Percentiles rank a stretch among this genome's conserved stretches.
Conservation (phyloP, 371 early-diverging fungal species). For the Polyrhizophydium stewartii region DNA sequence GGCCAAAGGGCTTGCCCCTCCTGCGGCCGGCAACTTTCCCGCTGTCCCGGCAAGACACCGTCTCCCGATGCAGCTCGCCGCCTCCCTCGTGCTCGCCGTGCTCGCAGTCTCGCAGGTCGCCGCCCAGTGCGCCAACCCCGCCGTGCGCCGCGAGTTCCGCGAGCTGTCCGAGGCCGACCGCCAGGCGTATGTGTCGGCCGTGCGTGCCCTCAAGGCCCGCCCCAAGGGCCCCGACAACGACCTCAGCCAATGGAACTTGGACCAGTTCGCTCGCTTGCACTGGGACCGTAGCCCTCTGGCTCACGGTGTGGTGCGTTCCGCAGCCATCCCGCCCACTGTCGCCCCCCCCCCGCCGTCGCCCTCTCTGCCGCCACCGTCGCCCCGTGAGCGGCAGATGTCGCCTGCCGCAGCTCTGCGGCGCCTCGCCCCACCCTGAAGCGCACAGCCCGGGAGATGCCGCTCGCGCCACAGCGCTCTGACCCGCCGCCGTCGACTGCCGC, state of each 20-base stretch:
- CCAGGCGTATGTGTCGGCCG: conserved; percentile 2
- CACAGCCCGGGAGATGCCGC: neutral
- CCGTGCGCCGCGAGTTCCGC: conserved; percentile 6
- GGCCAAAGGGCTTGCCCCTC: no score
- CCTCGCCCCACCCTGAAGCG: neutral
- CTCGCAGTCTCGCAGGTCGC: no score
- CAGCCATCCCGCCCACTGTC: no score
- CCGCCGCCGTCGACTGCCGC: neutral
- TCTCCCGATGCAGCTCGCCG: no score
- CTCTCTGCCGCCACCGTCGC: neutral
- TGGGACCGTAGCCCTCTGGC: neutral
- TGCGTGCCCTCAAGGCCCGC: neutral
- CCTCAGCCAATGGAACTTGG: neutral
- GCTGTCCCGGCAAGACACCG: no score
- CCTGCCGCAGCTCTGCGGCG: neutral
- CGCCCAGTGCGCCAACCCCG: neutral
- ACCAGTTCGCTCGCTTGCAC: neutral
- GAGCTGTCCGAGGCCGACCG: conserved; percentile 1
- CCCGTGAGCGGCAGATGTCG: neutral
- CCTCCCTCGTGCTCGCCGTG: no score
- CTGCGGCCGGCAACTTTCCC: no score
- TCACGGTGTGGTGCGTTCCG: neutral
- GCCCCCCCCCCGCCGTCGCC: no score
- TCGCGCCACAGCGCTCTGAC: neutral
- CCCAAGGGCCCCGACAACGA: no score